Evolutionary conservation across 1,284 basidiomycete genomes (phyloP).

Genomic region (Cryptococcus sp.): DNA sequence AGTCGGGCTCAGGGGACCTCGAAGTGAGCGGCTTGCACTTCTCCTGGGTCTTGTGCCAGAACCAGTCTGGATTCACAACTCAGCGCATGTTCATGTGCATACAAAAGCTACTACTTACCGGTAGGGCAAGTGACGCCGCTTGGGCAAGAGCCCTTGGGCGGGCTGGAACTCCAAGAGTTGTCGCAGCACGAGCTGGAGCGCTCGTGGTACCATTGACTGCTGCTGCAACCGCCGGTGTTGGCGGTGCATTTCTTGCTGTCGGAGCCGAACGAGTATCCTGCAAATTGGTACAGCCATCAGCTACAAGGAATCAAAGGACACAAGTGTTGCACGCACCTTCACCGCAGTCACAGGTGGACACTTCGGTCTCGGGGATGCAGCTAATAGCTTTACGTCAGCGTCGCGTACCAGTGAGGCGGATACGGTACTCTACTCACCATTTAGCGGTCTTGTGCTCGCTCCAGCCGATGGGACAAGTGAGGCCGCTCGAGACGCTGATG

Average conservation of each 20-base stretch:
- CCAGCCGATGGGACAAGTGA: constrained; percentile 27
- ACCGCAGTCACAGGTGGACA: constrained; percentile 42
- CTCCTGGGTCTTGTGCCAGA: constrained; percentile 41
- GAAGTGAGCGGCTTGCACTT: constrained; percentile 36
- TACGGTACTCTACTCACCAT: constrained; percentile 17
- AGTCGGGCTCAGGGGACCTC: constrained; percentile 44
- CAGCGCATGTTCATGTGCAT: neutral
- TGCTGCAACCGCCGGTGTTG: constrained; percentile 22
- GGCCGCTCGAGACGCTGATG: constrained; percentile 13
- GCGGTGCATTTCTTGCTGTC: constrained; percentile 32
- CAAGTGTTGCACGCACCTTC: constrained; percentile 22
- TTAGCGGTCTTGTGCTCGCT: constrained; percentile 18
- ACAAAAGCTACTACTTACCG: constrained; percentile 15
- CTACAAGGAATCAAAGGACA: neutral
- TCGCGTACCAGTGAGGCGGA: neutral
- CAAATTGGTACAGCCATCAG: neutral
- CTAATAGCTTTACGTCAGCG: constrained; percentile 10
- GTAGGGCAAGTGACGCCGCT: constrained; percentile 39
- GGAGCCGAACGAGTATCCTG: constrained; percentile 40
- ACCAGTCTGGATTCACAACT: constrained; percentile 36
- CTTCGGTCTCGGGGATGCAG: constrained; percentile 35
- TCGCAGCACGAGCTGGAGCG: constrained; percentile 38
- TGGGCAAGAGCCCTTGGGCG: constrained; percentile 38
- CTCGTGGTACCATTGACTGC: constrained; percentile 37
- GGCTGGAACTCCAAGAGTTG: constrained; percentile 23